Conservation (phyloP, 2,329 filamentous ascomycete genomes). For the Thielaviopsis populi region DNA sequence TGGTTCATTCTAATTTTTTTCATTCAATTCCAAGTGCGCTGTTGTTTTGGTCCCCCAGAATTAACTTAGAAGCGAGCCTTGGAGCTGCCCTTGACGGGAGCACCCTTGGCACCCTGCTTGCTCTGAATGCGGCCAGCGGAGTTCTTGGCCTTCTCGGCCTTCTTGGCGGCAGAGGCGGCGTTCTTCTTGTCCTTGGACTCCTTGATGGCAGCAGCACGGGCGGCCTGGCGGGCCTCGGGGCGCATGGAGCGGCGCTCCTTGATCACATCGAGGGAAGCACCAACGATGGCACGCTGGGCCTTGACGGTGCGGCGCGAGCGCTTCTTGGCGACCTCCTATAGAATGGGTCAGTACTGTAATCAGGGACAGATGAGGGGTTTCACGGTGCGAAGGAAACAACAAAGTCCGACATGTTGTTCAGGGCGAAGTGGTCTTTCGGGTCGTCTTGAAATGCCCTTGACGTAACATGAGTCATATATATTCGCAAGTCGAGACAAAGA, state of each 20-base stretch:
- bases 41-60: constrained; percentile 14
- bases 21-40: constrained; percentile 16
- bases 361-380: background rate
- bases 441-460: background rate
- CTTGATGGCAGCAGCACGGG: constrained; percentile 81
- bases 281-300: constrained; percentile 96
- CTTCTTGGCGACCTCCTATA: constrained; percentile 99
- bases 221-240: constrained; percentile 87
- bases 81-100: constrained; percentile 68
- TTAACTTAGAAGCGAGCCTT: constrained; percentile 58
- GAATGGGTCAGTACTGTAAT: constrained; percentile 27
- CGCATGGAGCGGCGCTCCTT: constrained; percentile 94
- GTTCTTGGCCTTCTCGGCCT: constrained; percentile 99
- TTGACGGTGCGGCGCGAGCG: constrained; percentile 96
- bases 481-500: background rate
- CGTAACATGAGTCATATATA: background rate
- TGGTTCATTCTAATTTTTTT: constrained; percentile 18
- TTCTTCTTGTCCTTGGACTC: constrained; percentile 98
- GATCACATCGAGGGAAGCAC: constrained; percentile 98
- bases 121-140: constrained; percentile 67
- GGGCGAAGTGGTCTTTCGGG: too few relatives aligned
- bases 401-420: background rate
- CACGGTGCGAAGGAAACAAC: background rate
- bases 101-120: constrained; percentile 96
- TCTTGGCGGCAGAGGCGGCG: constrained; percentile 78